Evolutionary conservation across 495 filamentous ascomycete species (phyloP), one percentile per base, ranked within the genome.

Genomic region (Bacidia rubella): DNA sequence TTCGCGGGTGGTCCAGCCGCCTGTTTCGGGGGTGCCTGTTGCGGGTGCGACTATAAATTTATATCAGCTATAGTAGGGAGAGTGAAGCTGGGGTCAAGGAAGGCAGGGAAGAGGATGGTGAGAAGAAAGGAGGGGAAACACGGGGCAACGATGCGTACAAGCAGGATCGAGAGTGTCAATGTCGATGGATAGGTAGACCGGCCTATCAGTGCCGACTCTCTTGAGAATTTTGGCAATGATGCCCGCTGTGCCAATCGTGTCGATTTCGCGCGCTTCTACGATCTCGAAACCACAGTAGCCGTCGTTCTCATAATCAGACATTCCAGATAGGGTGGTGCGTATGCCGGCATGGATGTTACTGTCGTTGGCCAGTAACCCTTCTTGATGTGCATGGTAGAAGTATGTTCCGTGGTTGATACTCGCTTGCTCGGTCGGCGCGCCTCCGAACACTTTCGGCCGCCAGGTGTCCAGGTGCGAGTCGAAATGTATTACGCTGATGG

Each of bases 161-260:
- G 86, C 88, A 3, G 88, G 87, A 60, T 95, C 88, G 12, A 95
- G 65, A 0, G 85, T 86, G 60, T 95, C 88, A 53, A 94, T 93
- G 60, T 95, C 88, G 40, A 94, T 87, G 51, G 79, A 86, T 40
- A 93, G 71, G 61, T 94, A 94, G 1, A 92, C 83, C 0, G 77
- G 82, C 42, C 83, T 79, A 15, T 78, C 74, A 2, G 71, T 78
- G 1, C 85, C 86, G 4, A 94, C 85, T 2, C 85, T 70, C 1
- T 85, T 74, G 43, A 80, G 73, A 59, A 93, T 88, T 56, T 76
- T 81, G 59, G 83, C 70, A 54, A 92, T 82, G 44, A 95, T 81
- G 0, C 83, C 87, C 0, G 75, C 70, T 35, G 66, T 69, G 53
- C 87, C 87, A 54, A 89, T 75, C 1, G 71, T 79, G 63, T 93